These are phyloP conservation scores for Nicotiana tomentosiformis DNA, from an alignment of 257 asterid species.

Conservation along the genomic window DNA sequence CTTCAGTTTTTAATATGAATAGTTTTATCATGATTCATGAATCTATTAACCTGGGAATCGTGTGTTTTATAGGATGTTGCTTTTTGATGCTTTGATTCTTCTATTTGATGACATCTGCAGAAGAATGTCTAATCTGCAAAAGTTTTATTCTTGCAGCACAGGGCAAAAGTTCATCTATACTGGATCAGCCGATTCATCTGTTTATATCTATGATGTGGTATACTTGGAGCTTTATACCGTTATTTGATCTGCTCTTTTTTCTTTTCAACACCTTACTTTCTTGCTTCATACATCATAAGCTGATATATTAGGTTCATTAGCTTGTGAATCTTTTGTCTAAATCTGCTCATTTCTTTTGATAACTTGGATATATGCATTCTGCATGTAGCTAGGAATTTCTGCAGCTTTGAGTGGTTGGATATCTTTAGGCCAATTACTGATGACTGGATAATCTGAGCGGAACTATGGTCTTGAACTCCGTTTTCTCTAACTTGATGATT, in stretches of 20 bases:
- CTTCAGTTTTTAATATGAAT: not conserved
- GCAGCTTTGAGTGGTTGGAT: not conserved
- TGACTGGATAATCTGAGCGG: not conserved
- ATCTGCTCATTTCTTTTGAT: not conserved
- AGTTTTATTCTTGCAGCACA: constrained; percentile 52
- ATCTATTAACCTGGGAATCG: not conserved
- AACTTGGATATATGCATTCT: not conserved
- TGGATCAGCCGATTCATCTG: constrained; percentile 74
- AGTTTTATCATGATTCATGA: not conserved
- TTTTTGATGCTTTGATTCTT: not conserved
- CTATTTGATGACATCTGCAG: not conserved
- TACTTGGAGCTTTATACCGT: constrained; percentile 6
- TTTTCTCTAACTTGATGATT: constrained; percentile 4
- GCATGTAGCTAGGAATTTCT: not conserved
- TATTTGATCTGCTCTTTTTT: not conserved
- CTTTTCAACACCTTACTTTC: not conserved
- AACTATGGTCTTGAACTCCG: not conserved
- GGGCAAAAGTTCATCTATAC: constrained; percentile 89
- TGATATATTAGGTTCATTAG: not conserved
- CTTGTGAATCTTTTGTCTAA: not conserved
- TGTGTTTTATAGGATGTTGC: not conserved
- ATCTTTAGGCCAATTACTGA: not conserved
- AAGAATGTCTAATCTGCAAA: not conserved
- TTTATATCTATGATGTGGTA: constrained; percentile 84
- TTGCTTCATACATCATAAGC: not conserved